Conservation (phyloP, 192 early-diverging fungal species). For the Backusella mclennaniae region DNA sequence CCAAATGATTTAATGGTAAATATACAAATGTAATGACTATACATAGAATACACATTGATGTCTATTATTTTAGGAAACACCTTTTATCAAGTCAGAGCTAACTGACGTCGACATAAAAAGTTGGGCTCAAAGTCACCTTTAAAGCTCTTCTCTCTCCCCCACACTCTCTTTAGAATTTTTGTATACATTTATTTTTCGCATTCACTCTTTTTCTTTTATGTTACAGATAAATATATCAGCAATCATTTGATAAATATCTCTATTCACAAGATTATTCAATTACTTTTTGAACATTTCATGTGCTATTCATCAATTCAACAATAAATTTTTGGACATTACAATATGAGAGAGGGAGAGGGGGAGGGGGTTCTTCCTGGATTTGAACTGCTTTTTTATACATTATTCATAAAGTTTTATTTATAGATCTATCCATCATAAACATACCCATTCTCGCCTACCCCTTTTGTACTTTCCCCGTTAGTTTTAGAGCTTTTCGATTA, state of each 20-base stretch:
- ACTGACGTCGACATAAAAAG: neutral
- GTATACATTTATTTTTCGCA: neutral
- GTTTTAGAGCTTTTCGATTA: no score
- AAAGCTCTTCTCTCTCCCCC: neutral
- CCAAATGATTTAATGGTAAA: constrained; percentile 63
- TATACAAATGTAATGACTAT: neutral
- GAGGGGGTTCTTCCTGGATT: no score
- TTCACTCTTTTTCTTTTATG: neutral
- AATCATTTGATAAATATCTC: neutral
- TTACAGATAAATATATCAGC: neutral
- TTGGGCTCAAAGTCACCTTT: neutral
- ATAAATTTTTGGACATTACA: no score
- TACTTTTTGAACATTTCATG: neutral
- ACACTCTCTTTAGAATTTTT: neutral
- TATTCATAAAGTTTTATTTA: no score
- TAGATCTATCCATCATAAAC: no score
- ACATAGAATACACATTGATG: neutral
- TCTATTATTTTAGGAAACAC: neutral
- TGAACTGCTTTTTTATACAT: no score
- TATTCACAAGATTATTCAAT: neutral
- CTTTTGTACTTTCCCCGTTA: no score
- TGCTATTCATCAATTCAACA: neutral
- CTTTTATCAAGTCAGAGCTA: neutral
- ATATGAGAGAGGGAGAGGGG: no score
- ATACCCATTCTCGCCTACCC: no score